Evolutionary conservation across 2,329 filamentous ascomycete genomes (phyloP).

Genomic region (Fusarium virguliforme): DNA sequence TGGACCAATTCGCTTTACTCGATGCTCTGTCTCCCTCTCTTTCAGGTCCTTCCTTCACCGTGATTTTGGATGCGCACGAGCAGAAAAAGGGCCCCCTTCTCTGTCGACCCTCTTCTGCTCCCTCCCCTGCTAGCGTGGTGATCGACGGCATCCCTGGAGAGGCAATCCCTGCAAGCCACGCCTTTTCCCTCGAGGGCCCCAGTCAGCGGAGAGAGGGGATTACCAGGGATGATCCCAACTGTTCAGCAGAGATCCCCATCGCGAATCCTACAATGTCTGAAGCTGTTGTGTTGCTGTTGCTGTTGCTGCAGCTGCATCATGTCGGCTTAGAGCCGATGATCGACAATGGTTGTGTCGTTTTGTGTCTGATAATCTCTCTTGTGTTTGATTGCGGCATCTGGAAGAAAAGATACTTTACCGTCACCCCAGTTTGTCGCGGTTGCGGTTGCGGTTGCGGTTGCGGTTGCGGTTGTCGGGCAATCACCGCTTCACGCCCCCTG

Average conservation of each 20-base stretch:
- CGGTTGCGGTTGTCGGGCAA: neutral
- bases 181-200: constrained; percentile 11
- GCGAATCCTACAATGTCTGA: neutral
- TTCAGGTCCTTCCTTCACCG: constrained; percentile 3
- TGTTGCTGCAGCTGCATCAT: neutral
- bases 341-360: neutral
- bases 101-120: neutral
- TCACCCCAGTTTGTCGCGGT: neutral
- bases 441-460: neutral
- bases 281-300: neutral
- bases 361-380: neutral
- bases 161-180: constrained; percentile 39
- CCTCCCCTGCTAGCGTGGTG: constrained; percentile 42
- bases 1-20: neutral
- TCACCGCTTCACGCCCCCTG: constrained; percentile 3
- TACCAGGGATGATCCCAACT: constrained; percentile 8
- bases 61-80: neutral
- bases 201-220: neutral
- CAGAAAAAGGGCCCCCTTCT: neutral
- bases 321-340: constrained; percentile 8
- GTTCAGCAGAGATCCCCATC: constrained; percentile 4
- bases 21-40: neutral
- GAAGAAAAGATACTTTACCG: neutral
- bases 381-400: neutral
- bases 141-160: constrained; percentile 46